Percentiles rank a stretch among this genome's conserved stretches.
Conservation (phyloP, 108 stramenopile genomes). For the Chaetoceros muelleri region DNA sequence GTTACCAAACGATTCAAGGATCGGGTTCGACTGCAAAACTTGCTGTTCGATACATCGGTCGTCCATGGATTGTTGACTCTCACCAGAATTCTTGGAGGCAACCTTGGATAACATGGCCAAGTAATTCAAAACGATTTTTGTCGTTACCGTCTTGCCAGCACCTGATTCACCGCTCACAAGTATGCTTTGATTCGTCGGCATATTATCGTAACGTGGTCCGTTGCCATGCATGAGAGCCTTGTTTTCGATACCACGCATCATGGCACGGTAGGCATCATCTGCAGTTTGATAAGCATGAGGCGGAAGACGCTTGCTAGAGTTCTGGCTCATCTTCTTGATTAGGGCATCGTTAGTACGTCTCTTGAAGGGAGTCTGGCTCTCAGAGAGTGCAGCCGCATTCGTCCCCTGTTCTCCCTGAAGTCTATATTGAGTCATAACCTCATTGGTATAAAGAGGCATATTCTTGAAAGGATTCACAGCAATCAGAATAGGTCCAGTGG, state of each 20-base stretch:
- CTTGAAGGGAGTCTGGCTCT: slow-evolving; percentile 30
- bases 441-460: slow-evolving; percentile 72
- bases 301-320: slow-evolving; percentile 29
- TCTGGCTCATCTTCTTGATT: slow-evolving; percentile 20
- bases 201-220: neutral
- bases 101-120: slow-evolving; percentile 70
- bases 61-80: slow-evolving; percentile 1
- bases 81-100: neutral
- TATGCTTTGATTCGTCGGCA: slow-evolving; percentile 76
- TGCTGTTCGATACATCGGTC: slow-evolving; percentile 75
- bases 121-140: slow-evolving; percentile 92
- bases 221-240: slow-evolving; percentile 28
- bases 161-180: slow-evolving; percentile 92
- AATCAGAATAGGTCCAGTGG: slow-evolving; percentile 85
- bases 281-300: slow-evolving; percentile 93
- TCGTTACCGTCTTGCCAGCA: slow-evolving; percentile 96
- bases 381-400: slow-evolving; percentile 2
- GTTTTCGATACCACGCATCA: slow-evolving; percentile 83
- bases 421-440: slow-evolving; percentile 71
- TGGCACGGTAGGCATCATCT: slow-evolving; percentile 90
- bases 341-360: slow-evolving; percentile 22
- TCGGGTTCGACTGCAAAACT: slow-evolving; percentile 90
- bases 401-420: slow-evolving; percentile 46
- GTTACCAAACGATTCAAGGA: slow-evolving; percentile 96
- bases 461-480: slow-evolving; percentile 92